Evolutionary conservation across 192 early-diverging fungal genomes (phyloP).

Genomic region (Coemansia sp.): DNA sequence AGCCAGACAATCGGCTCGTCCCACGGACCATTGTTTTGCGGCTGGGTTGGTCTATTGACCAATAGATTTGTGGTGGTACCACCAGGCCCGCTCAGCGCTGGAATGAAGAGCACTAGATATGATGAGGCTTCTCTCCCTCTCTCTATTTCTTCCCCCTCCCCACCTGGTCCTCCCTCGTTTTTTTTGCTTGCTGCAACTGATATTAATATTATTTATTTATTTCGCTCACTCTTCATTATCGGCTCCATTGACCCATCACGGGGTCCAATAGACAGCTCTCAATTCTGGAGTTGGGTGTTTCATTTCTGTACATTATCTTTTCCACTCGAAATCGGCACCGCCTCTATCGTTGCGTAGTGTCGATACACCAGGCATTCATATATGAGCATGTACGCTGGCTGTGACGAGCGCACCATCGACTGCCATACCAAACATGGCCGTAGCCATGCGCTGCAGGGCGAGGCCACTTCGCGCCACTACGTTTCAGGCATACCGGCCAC

Average conservation of each 20-base stretch:
- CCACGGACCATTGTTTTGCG: neutral
- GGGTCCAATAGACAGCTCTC: conserved; percentile 9
- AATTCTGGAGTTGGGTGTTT: neutral
- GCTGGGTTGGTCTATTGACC: neutral
- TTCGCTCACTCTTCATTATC: neutral
- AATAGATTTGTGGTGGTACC: neutral
- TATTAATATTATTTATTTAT: conserved; percentile 3
- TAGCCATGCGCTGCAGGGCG: conserved; percentile 6
- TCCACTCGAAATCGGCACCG: neutral
- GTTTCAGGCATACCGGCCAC: conserved; percentile 20
- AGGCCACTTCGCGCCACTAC: conserved; percentile 11
- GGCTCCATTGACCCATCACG: conserved; percentile 8
- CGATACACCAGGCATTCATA: neutral
- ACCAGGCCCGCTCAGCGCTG: neutral
- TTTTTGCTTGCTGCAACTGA: neutral
- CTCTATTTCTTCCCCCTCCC: neutral
- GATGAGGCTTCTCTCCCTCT: neutral
- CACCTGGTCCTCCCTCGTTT: conserved; percentile 6
- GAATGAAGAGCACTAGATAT: neutral
- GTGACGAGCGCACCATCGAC: conserved; percentile 1
- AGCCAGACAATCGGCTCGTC: neutral
- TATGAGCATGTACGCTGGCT: conserved; percentile 2
- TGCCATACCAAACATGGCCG: conserved; percentile 3
- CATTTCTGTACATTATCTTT: conserved; percentile 8
- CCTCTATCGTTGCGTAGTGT: neutral